These are phyloP conservation scores for Lentithecium fluviatile DNA, from an alignment of 495 filamentous ascomycete species.

Conservation along the genomic window DNA sequence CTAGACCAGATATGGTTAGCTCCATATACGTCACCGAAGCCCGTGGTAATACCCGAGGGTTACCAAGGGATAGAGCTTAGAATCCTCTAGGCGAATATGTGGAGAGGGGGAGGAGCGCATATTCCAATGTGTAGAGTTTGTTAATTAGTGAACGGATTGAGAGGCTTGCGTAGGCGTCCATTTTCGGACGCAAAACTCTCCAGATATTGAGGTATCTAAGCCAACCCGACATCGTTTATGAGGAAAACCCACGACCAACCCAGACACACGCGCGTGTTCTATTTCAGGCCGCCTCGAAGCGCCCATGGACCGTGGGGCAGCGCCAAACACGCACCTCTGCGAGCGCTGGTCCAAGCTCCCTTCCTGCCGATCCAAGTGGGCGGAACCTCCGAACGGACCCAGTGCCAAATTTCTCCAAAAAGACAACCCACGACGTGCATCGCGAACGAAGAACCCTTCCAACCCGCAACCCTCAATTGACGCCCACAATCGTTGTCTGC, in stretches of 20 bases:
- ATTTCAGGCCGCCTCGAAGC: conserved; percentile 19
- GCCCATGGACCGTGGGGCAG: conserved; percentile 3
- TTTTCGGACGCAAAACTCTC: no score
- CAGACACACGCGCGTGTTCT: conserved; percentile 17
- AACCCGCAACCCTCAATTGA: background rate
- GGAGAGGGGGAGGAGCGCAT: no score
- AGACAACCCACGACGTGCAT: conserved; percentile 6
- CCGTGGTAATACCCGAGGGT: conserved; percentile 8
- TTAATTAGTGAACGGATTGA: no score
- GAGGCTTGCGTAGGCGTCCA: no score
- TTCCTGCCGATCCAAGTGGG: background rate
- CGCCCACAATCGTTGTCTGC: background rate
- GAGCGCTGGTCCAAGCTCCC: background rate
- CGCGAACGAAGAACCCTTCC: background rate
- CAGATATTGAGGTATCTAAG: no score
- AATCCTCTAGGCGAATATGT: conserved; percentile 10
- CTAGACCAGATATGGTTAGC: conserved; percentile 9
- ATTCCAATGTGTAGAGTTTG: no score
- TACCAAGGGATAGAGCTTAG: conserved; percentile 7
- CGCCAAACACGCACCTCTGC: background rate
- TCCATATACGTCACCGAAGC: conserved; percentile 8
- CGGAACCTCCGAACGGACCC: conserved; percentile 9
- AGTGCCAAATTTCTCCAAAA: conserved; percentile 17
- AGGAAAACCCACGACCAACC: no score
- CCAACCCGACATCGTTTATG: no score